phyloP scores from a whole-genome alignment of 192 early-diverging fungal genomes.

The Pilobolus umbonatus region DNA sequence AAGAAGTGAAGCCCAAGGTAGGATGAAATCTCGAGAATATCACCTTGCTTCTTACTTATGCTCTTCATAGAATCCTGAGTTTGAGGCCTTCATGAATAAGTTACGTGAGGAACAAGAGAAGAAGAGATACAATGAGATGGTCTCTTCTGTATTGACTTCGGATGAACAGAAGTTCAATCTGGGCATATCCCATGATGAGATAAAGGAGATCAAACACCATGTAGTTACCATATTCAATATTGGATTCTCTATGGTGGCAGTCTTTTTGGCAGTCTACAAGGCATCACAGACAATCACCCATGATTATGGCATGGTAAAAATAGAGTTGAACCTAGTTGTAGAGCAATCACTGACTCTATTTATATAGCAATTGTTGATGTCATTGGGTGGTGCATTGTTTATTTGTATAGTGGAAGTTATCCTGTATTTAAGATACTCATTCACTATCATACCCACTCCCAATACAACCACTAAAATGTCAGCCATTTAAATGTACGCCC shows the following conservation, averaged over 20 bases:
- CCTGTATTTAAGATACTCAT: slow-evolving; percentile 16
- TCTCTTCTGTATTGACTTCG: slow-evolving; percentile 12
- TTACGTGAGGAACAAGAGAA: slow-evolving; percentile 14
- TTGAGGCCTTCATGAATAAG: slow-evolving; percentile 22
- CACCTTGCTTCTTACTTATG: not conserved
- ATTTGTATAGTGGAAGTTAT: slow-evolving; percentile 23
- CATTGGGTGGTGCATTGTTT: slow-evolving; percentile 17
- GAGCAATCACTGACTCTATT: not conserved
- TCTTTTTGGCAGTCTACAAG: slow-evolving; percentile 19
- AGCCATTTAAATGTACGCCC: not conserved
- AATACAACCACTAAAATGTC: not conserved
- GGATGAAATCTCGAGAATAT: not conserved
- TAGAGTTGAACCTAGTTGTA: not conserved
- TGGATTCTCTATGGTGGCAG: slow-evolving; percentile 23
- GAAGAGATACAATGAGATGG: slow-evolving; percentile 13
- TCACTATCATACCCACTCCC: not conserved
- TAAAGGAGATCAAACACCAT: slow-evolving; percentile 19
- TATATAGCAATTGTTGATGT: slow-evolving; percentile 15
- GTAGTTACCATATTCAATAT: slow-evolving; percentile 25
- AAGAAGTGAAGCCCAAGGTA: slow-evolving; percentile 11
- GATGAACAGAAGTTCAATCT: slow-evolving; percentile 12
- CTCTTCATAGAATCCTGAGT: slow-evolving; percentile 18
- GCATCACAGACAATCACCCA: slow-evolving; percentile 11
- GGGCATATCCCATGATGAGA: slow-evolving; percentile 3
- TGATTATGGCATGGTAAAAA: slow-evolving; percentile 21